phyloP scores from a whole-genome alignment of 176 grass and related monocot species.

The Ensete ventricosum region DNA sequence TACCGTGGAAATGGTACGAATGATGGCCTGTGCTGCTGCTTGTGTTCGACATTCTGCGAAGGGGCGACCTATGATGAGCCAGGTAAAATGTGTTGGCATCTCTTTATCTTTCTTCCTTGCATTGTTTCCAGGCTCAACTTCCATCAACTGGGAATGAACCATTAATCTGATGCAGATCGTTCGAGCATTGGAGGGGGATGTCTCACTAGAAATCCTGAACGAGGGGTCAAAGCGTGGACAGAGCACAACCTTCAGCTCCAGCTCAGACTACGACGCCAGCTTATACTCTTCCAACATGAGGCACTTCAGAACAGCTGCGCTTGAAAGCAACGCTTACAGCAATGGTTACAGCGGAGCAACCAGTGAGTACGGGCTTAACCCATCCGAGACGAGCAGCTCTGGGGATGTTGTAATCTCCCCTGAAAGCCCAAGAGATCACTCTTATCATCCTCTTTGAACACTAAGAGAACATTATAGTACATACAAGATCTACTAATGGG shows the following conservation, averaged over 20 bases:
- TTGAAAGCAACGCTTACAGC: neutral
- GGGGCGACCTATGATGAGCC: constrained; percentile 88
- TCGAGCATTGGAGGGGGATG: constrained; percentile 80
- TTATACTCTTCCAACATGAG: constrained; percentile 50
- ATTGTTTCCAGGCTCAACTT: neutral
- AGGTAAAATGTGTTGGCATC: constrained; percentile 24
- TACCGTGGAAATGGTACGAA: constrained; percentile 50
- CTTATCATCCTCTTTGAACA: neutral
- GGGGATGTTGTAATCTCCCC: neutral
- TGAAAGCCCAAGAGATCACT: neutral
- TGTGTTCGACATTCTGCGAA: constrained; percentile 81
- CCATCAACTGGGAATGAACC: neutral
- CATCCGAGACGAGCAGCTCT: constrained; percentile 3
- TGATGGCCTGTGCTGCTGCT: constrained; percentile 67
- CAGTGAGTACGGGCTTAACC: constrained; percentile 7
- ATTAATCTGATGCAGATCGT: constrained; percentile 36
- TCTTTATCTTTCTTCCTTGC: neutral
- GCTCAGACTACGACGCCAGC: constrained; percentile 51
- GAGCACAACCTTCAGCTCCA: constrained; percentile 51
- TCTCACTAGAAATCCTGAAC: constrained; percentile 75
- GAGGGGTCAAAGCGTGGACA: constrained; percentile 66
- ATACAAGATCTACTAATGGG: neutral
- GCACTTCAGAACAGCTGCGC: neutral
- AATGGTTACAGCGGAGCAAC: neutral
- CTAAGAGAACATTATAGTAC: too few species aligned